Evolutionary conservation across 352 stramenopile genomes (phyloP).

Genomic region (Globisporangium polare): DNA sequence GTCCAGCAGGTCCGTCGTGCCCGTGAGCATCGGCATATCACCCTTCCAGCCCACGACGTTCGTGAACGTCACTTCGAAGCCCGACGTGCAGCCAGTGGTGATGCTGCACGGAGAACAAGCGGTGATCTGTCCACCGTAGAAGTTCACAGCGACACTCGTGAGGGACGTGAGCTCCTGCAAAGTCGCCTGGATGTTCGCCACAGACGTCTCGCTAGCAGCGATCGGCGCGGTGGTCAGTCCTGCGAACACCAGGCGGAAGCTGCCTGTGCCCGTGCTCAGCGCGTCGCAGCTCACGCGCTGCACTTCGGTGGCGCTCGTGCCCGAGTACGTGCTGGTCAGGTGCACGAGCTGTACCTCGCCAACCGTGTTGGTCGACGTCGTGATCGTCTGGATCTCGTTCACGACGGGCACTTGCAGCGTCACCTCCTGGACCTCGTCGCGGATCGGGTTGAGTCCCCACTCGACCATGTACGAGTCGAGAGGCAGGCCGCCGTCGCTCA

Average conservation of each 20-base stretch:
- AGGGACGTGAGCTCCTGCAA: slow-evolving; percentile 91
- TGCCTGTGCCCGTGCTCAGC: slow-evolving; percentile 52
- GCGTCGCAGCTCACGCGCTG: slow-evolving; percentile 93
- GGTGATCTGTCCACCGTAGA: slow-evolving; percentile 42
- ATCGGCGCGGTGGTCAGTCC: slow-evolving; percentile 90
- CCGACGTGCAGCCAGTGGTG: slow-evolving; percentile 41
- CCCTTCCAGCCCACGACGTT: slow-evolving; percentile 73
- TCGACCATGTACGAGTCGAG: slow-evolving; percentile 92
- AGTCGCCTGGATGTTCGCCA: slow-evolving; percentile 70
- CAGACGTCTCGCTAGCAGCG: slow-evolving; percentile 61
- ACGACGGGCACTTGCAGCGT: slow-evolving; percentile 50
- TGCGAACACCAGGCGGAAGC: slow-evolving; percentile 85
- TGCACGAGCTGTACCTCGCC: slow-evolving; percentile 90
- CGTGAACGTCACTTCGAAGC: slow-evolving; percentile 89
- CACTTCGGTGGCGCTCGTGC: slow-evolving; percentile 60
- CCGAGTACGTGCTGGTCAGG: slow-evolving; percentile 74
- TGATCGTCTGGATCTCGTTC: slow-evolving; percentile 74
- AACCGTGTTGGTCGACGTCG: slow-evolving; percentile 51
- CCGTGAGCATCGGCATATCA: slow-evolving; percentile 86
- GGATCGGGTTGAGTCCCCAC: slow-evolving; percentile 77
- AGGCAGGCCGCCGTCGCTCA: slow-evolving; percentile 79
- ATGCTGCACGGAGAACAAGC: slow-evolving; percentile 72
- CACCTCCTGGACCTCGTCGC: slow-evolving; percentile 80
- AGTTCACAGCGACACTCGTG: slow-evolving; percentile 78
- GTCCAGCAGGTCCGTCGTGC: slow-evolving; percentile 84